Percentiles rank a stretch among this genome's conserved stretches.
These are phyloP conservation scores for Globisporangium radiosum DNA, from an alignment of 352 stramenopile genomes.

Conservation along the genomic window DNA sequence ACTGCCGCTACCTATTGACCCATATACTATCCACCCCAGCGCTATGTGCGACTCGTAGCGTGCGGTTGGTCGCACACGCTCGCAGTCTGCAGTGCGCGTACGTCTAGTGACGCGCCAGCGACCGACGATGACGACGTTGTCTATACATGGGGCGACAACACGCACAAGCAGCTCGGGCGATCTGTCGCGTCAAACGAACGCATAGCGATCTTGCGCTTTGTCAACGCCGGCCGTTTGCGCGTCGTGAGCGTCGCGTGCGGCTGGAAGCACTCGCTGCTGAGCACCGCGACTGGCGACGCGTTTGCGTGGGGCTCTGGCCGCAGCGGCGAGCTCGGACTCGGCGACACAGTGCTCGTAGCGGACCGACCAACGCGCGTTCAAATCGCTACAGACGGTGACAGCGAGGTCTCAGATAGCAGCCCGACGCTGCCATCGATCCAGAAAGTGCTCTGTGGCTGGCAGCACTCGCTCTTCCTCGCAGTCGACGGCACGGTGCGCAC, in stretches of 20 bases:
- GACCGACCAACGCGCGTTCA: conserved; percentile 22
- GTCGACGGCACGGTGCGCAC: conserved; percentile 30
- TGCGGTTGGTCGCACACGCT: conserved; percentile 75
- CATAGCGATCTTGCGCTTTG: conserved; percentile 3
- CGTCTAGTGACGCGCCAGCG: background rate
- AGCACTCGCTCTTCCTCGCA: conserved; percentile 65
- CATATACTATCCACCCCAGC: background rate
- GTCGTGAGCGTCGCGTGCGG: conserved; percentile 65
- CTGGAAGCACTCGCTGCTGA: conserved; percentile 78
- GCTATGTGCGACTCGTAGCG: conserved; percentile 27
- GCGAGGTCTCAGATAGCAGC: background rate
- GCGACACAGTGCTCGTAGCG: conserved; percentile 16
- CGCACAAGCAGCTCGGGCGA: conserved; percentile 41
- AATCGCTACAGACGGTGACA: conserved; percentile 4
- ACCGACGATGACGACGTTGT: conserved; percentile 19
- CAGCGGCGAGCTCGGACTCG: conserved; percentile 66
- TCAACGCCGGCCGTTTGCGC: conserved; percentile 6
- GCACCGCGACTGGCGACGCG: conserved; percentile 31
- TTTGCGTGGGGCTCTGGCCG: conserved; percentile 70
- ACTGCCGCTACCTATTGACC: background rate
- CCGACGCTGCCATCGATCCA: too few relatives aligned
- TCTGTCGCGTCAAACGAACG: background rate
- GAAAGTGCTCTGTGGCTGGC: conserved; percentile 65
- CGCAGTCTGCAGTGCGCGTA: conserved; percentile 17
- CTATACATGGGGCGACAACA: conserved; percentile 54